Evolutionary conservation across 306 rosid genomes (phyloP).

Genomic region (Vigna mungo): DNA sequence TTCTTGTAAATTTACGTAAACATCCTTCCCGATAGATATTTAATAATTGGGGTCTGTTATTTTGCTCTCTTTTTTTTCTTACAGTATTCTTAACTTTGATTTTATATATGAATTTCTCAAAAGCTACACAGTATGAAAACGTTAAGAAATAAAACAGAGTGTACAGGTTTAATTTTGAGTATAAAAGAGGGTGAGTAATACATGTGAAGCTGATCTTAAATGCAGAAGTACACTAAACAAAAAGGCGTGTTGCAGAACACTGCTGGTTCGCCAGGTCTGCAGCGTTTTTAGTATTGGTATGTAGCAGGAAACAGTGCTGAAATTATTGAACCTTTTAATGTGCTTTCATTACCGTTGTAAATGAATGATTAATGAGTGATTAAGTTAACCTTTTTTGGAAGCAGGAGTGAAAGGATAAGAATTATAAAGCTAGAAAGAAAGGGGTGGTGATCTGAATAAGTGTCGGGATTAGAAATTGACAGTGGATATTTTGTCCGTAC

Average conservation of each 20-base stretch:
- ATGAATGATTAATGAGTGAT: background rate
- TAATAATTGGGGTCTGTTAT: conserved; percentile 11
- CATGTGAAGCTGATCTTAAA: no score
- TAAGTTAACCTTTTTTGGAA: background rate
- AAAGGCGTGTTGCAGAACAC: conserved; percentile 1
- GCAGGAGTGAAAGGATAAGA: conserved; percentile 30
- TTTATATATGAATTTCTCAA: no score
- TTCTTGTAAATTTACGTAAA: conserved; percentile 37
- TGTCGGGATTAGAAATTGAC: background rate
- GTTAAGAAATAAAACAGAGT: background rate
- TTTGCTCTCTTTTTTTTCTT: no score
- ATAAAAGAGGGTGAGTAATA: no score
- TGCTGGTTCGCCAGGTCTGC: background rate
- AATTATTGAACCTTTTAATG: conserved; percentile 22
- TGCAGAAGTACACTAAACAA: background rate
- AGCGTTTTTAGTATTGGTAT: background rate
- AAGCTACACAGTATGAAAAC: background rate
- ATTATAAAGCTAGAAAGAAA: background rate
- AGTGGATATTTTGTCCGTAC: conserved; percentile 49
- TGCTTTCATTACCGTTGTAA: background rate
- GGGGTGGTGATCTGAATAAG: conserved; percentile 48
- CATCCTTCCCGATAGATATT: conserved; percentile 10
- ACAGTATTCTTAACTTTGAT: no score
- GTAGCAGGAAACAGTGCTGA: background rate
- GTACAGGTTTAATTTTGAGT: no score